phyloP scores from a whole-genome alignment of 2,329 filamentous ascomycete species.

The Penicillium crustosum region DNA sequence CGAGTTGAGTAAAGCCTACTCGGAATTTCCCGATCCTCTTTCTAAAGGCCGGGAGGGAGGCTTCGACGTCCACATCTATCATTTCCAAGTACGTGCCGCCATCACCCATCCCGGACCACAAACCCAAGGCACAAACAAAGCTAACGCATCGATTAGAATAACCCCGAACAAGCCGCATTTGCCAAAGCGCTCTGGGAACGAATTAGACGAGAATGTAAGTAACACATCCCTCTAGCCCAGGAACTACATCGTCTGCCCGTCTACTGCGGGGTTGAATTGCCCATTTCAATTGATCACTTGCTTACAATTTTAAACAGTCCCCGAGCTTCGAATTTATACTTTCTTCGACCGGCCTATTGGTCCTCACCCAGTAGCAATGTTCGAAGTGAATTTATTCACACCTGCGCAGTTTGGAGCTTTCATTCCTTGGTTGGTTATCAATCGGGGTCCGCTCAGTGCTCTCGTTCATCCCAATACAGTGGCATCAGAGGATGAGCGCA shows the following conservation, averaged over 20 bases:
- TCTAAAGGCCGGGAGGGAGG: constrained; percentile 66
- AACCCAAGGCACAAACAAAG: background rate
- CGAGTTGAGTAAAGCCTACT: constrained; percentile 66
- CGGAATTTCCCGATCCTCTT: constrained; percentile 66
- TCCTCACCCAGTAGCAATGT: constrained; percentile 83
- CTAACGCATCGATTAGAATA: constrained; percentile 44
- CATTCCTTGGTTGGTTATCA: constrained; percentile 78
- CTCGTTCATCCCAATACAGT: constrained; percentile 79
- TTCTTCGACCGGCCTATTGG: constrained; percentile 77
- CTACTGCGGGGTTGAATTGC: background rate
- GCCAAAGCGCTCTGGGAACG: constrained; percentile 73
- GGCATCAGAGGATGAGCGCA: constrained; percentile 52
- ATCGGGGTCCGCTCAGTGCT: constrained; percentile 75
- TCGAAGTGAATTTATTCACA: constrained; percentile 85
- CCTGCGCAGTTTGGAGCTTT: constrained; percentile 89
- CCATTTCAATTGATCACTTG: background rate
- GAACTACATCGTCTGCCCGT: background rate
- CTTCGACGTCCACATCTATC: constrained; percentile 88
- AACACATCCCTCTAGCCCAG: background rate
- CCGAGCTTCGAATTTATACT: constrained; percentile 77
- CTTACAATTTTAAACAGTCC: constrained; percentile 55
- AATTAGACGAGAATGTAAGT: constrained; percentile 74
- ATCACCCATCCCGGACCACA: background rate
- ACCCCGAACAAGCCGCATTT: constrained; percentile 62
- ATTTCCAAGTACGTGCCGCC: constrained; percentile 53